Conservation (phyloP, 2,329 filamentous ascomycete species). For the Furcasterigmium sp. region DNA sequence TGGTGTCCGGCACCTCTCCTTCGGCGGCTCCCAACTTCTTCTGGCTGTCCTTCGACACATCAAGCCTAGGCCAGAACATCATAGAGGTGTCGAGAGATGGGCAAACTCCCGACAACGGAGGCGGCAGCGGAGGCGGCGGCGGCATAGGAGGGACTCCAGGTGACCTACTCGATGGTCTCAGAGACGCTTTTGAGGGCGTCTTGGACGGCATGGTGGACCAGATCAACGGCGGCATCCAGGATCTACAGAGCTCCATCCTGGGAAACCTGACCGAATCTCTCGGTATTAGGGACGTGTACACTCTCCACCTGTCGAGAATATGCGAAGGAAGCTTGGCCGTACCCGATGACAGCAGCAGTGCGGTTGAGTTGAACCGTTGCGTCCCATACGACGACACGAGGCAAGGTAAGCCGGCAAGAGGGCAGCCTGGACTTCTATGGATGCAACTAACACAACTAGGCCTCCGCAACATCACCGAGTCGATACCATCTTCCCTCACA, state of each 20-base stretch:
- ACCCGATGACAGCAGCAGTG: conserved; percentile 6
- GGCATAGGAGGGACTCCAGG: conserved; percentile 6
- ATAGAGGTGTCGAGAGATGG: conserved; percentile 9
- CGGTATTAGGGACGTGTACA: conserved; percentile 15
- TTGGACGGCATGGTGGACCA: conserved; percentile 12
- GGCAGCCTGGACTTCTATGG: accelerated
- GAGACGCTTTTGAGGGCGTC: conserved; percentile 9
- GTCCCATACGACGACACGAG: conserved; percentile 7
- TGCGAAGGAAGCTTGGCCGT: conserved; percentile 15
- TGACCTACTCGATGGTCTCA: conserved; percentile 7
- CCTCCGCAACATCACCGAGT: conserved; percentile 13
- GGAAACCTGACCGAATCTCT: conserved; percentile 13
- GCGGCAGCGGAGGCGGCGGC: conserved; percentile 4
- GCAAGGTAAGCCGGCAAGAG: conserved; percentile 1
- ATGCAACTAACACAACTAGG: conserved; percentile 6
- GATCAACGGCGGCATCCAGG: conserved; percentile 12
- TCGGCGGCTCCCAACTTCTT: conserved; percentile 5
- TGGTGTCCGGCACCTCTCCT: conserved; percentile 7
- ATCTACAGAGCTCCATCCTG: conserved; percentile 16
- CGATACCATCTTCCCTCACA: conserved; percentile 15
- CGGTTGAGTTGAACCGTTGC: conserved; percentile 8
- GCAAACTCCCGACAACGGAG: conserved; percentile 2
- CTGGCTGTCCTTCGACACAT: conserved; percentile 13
- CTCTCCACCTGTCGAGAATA: conserved; percentile 13
- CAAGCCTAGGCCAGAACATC: conserved; percentile 11